Base-by-base conservation (phyloP, 352 stramenopile species). In the Globisporangium nagaii region DNA sequence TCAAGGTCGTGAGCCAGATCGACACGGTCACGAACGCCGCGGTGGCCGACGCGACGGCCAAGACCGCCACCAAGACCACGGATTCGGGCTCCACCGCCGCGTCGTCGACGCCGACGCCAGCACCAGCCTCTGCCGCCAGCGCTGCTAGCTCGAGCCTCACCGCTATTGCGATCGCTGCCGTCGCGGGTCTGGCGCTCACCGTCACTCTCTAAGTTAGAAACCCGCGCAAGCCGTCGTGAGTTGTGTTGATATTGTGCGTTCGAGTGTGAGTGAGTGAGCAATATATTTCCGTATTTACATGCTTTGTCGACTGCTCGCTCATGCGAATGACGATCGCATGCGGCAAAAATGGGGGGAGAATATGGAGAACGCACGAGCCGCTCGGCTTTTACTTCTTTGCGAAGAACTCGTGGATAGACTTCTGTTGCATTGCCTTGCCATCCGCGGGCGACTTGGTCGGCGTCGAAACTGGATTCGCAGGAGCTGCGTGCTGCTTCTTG, bases 401-500 rank as follows among this genome's bases (percentile, higher is more conserved):
- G 13, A 60, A 60, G 32, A 60, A 60, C 7, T 52, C 25, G 13
- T 35, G 32, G 27, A 60, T 60, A 25, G 53, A 34, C 35, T 52
- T 36, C 34, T 60, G 43, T 19, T 60, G 53, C 27, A 60, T 19
- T 17, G 31, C 19, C 42, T 53, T 60, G 12, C 17, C 15, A 8
- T 31, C 34, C 7, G n/a, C 20, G 1, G 27, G 13, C 8, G 37
- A 24, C 25, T 42, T 46, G 17, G 36, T 12, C 17, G 27, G 10
- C 11, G 48, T 15, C 2, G 24, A 4, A 1, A 12, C 32, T 22
- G 31, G 32, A 17, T 40, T 43, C 20, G 2, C n/a, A 10, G 46
- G 12, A 1, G 12, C 2, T 15, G 10, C 44, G 9, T 25, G n/a
- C 1, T 53, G 20, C 24, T 20, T 13, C 20, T 43, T 20, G 13